Conservation (phyloP, 257 asterid genomes). For the Marsdenia floribunda region DNA sequence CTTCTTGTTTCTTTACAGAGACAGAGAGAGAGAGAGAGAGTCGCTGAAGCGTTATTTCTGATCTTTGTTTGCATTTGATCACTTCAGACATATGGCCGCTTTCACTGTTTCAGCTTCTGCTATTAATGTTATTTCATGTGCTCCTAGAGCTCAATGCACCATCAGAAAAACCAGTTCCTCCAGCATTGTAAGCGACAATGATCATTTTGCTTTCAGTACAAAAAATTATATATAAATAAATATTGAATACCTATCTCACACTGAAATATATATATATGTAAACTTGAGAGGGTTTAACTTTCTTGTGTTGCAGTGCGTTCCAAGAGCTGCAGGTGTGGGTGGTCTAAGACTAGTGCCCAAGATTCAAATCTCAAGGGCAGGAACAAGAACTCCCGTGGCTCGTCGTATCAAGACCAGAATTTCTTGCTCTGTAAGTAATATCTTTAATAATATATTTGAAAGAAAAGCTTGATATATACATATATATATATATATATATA, state of each 20-base stretch:
- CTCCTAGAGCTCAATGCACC: conserved; percentile 9
- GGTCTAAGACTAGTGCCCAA: conserved; percentile 17
- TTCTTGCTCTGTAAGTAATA: conserved; percentile 20
- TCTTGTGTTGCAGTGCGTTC: not conserved
- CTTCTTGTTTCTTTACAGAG: too few relatives aligned
- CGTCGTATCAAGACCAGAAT: conserved; percentile 19
- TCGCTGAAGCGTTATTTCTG: not conserved
- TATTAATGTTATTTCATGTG: conserved; percentile 3
- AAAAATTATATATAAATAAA: too few relatives aligned
- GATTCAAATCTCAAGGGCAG: conserved; percentile 14
- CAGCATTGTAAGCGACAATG: not conserved
- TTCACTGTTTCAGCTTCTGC: conserved; percentile 27
- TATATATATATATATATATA: too few relatives aligned
- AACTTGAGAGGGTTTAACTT: not conserved
- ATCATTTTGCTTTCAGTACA: not conserved
- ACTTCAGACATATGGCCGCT: conserved; percentile 34
- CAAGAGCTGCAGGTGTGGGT: not conserved
- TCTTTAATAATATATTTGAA: too few relatives aligned
- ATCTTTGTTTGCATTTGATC: not conserved
- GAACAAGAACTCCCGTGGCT: not conserved
- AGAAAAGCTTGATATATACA: too few relatives aligned
- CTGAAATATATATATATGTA: not conserved
- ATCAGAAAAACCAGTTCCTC: not conserved
- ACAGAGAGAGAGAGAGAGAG: not conserved
- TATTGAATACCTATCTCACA: too few relatives aligned